Evolutionary conservation across 129 eudicot species (phyloP).

Genomic region (Arctium minus): DNA sequence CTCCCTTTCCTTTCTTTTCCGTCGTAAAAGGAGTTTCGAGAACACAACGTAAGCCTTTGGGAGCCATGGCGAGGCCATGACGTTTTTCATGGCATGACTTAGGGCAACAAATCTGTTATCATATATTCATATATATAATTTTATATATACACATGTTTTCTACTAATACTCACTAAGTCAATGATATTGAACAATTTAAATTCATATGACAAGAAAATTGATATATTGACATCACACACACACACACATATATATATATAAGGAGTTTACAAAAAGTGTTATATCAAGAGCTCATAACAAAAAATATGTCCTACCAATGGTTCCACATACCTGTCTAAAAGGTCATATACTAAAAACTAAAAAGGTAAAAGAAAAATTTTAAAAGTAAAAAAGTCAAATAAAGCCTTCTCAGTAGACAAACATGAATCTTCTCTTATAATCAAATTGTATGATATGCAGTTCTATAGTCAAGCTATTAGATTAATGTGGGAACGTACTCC

Average conservation of each 20-base stretch:
- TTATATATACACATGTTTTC: neutral
- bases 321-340: no score
- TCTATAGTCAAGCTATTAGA: slow-evolving; percentile 3
- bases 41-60: no score
- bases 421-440: neutral
- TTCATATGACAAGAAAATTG: neutral
- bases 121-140: no score
- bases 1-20: no score
- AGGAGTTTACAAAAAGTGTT: no score
- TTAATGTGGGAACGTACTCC: neutral
- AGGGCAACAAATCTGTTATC: neutral
- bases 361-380: neutral
- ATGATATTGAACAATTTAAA: neutral
- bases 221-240: no score
- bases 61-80: neutral
- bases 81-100: neutral
- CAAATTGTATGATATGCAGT: neutral
- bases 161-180: neutral
- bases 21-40: no score
- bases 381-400: no score
- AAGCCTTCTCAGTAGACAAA: neutral
- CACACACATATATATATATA: no score
- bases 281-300: no score
- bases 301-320: no score
- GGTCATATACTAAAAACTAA: neutral